These are phyloP conservation scores for Arctium minus DNA, from an alignment of 129 eudicot genomes.

Conservation along the genomic window DNA sequence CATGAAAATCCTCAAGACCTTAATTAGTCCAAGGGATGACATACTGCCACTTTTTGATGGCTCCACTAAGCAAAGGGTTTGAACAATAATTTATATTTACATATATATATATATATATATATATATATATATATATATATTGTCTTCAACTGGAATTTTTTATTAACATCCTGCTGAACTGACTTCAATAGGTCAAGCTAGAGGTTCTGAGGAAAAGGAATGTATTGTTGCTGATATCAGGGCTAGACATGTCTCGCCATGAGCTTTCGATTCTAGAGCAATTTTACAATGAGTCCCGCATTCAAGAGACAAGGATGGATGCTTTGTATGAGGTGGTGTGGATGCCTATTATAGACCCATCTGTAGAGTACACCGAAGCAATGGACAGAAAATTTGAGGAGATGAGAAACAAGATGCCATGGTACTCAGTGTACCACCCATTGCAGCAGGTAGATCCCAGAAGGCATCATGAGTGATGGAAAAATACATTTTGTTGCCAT, in stretches of 20 bases:
- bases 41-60: slow-evolving; percentile 61
- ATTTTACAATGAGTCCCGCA: slow-evolving; percentile 47
- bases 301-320: slow-evolving; percentile 39
- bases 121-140: too few relatives aligned
- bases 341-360: slow-evolving; percentile 59
- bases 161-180: not conserved
- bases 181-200: slow-evolving; percentile 43
- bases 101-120: too few relatives aligned
- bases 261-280: slow-evolving; percentile 57
- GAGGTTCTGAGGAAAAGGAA: slow-evolving; percentile 64
- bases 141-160: not conserved
- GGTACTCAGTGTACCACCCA: slow-evolving; percentile 67
- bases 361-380: slow-evolving; percentile 34
- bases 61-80: slow-evolving; percentile 44
- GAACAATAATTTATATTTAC: not conserved
- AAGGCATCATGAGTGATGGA: slow-evolving; percentile 90
- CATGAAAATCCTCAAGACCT: slow-evolving; percentile 56
- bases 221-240: slow-evolving; percentile 68
- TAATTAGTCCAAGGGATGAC: slow-evolving; percentile 59
- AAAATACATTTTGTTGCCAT: slow-evolving; percentile 68
- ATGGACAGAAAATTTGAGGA: slow-evolving; percentile 44
- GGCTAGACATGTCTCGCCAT: slow-evolving; percentile 53
- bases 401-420: slow-evolving; percentile 42
- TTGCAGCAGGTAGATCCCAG: slow-evolving; percentile 56
- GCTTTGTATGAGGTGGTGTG: slow-evolving; percentile 54